Percentiles rank a stretch among this genome's conserved stretches.
phyloP scores from a whole-genome alignment of 352 stramenopile genomes.

The Bremia lactucae region DNA sequence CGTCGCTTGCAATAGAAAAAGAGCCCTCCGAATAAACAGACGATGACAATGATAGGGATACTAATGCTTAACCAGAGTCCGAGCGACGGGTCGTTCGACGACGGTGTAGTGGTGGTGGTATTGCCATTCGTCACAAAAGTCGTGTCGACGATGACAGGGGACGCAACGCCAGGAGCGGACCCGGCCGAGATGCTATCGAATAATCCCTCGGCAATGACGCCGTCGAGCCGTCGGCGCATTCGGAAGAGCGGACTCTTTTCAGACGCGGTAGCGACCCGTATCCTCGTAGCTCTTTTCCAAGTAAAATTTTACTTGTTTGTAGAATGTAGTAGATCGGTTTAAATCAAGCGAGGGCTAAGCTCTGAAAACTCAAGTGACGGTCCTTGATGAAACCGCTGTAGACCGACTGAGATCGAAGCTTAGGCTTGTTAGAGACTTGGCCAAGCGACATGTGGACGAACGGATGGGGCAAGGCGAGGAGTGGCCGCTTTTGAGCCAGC shows the following conservation, averaged over 20 bases:
- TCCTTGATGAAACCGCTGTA: too few relatives aligned
- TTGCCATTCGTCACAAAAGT: not conserved
- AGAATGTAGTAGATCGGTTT: too few relatives aligned
- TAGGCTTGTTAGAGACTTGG: too few relatives aligned
- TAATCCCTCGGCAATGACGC: conserved; percentile 8
- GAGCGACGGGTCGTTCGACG: conserved; percentile 7
- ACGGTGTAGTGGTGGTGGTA: not conserved
- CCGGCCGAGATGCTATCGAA: conserved; percentile 2
- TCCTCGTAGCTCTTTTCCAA: too few relatives aligned
- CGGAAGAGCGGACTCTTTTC: not conserved
- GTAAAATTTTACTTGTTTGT: too few relatives aligned
- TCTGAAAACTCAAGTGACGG: too few relatives aligned
- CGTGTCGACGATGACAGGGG: not conserved
- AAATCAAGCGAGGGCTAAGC: too few relatives aligned
- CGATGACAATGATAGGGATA: conserved; percentile 14
- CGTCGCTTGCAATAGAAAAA: conserved; percentile 18
- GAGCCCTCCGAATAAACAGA: conserved; percentile 15
- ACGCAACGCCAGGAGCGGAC: not conserved
- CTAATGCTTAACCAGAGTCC: conserved; percentile 25
- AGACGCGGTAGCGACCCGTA: not conserved
- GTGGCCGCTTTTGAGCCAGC: too few relatives aligned
- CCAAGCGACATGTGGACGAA: too few relatives aligned
- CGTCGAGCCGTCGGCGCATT: conserved; percentile 16
- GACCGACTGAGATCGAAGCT: too few relatives aligned
- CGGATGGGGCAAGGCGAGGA: too few relatives aligned